Evolutionary conservation across 2,329 filamentous ascomycete species (phyloP), one percentile per base, ranked within the genome.

Genomic region (Talaromyces sp.): DNA sequence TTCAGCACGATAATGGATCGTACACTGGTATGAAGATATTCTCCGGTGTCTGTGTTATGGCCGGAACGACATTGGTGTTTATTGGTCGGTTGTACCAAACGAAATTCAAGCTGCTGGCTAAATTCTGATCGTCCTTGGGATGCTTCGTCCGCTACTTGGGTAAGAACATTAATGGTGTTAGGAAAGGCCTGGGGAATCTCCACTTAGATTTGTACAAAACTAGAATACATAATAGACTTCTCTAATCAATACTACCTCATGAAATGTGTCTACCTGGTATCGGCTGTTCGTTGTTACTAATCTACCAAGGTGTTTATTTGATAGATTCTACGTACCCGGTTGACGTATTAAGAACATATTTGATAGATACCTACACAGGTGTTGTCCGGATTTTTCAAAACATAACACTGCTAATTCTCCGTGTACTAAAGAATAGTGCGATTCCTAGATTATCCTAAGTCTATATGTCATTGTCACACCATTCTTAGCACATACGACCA

Each of bases 1-100:
- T 84, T 87, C 1, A 81, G 89, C 3, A 86, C 83, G 2, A 90
- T 90, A 0, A 82, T 84, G 0, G 80, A 86, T n/a, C 90, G 89
- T 72, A 83, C 85, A 19, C 73, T 24, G 57, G 57, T 14, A 39
- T 65, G 37, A 65, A 65, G 49, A 49, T 65, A 9, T 65, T 65
- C 37, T 52, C 45, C 24, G 63, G 63, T 11, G 27, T 65, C 13
- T 59, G 22, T 33, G 24, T 59, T 8, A 31, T 59, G 56, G 37
- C 16, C 35, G 56, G 56, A 33, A 45, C 56, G 2, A 59, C 56
- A 41, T 16, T 59, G 13, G 56, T 59, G 14, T 59, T 59, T 33
- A 10, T 39, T 45, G 56, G 37, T 43, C 49, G 47, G n/a, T 50
- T 62, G 24, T 22, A 62, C 11, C 7, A 31, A 33, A 59, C 56